Conservation (phyloP, 2,329 filamentous ascomycete species). For the Fusarium sp. region DNA sequence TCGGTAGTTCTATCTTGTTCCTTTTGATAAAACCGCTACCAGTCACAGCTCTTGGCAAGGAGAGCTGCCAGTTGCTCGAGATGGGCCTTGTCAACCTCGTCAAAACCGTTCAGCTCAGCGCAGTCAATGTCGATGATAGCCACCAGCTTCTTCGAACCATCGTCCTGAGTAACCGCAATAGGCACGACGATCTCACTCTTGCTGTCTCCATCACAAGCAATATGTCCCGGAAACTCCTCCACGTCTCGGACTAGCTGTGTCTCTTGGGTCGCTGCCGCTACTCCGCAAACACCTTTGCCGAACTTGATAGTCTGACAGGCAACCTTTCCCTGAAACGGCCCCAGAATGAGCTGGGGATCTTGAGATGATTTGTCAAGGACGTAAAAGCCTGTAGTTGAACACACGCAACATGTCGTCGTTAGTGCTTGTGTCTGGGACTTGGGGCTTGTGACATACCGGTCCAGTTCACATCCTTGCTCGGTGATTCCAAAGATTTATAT, state of each 20-base stretch:
- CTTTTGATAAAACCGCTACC: slow-evolving; percentile 52
- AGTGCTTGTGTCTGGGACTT: background rate
- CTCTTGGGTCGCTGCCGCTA: slow-evolving; percentile 66
- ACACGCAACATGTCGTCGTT: slow-evolving; percentile 10
- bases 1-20: background rate
- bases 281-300: slow-evolving; percentile 78
- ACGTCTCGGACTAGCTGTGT: slow-evolving; percentile 79
- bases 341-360: slow-evolving; percentile 71
- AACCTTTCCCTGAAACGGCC: slow-evolving; percentile 82
- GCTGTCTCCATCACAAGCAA: slow-evolving; percentile 80
- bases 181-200: slow-evolving; percentile 86
- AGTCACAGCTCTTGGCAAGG: slow-evolving; percentile 71
- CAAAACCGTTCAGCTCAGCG: slow-evolving; percentile 71
- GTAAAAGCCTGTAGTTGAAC: slow-evolving; percentile 71
- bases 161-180: slow-evolving; percentile 57
- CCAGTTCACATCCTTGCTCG: slow-evolving; percentile 79
- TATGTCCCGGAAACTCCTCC: slow-evolving; percentile 79
- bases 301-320: slow-evolving; percentile 83
- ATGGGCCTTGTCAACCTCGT: slow-evolving; percentile 70
- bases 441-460: slow-evolving; percentile 58
- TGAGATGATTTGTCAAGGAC: slow-evolving; percentile 63
- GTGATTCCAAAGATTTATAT: slow-evolving; percentile 74
- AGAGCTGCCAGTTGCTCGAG: slow-evolving; percentile 73
- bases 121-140: slow-evolving; percentile 87
- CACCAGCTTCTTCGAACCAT: slow-evolving; percentile 59